Percentiles rank a stretch among this genome's conserved stretches.
These are phyloP conservation scores for Cystobasidium pallidum DNA, from an alignment of 1,284 basidiomycete species.

Conservation along the genomic window DNA sequence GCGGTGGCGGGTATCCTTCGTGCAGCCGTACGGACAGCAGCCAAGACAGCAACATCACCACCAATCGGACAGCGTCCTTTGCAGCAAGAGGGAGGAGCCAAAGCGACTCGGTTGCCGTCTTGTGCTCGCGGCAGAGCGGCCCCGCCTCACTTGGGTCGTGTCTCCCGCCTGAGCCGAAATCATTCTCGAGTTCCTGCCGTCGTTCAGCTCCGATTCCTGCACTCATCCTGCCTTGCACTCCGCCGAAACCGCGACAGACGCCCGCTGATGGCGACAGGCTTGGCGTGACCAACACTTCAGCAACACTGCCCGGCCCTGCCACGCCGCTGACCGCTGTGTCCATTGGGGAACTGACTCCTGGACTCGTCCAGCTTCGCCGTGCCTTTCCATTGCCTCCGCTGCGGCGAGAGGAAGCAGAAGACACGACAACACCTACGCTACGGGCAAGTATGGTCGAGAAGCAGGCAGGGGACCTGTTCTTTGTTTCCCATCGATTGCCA, in stretches of 20 bases:
- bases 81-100: constrained; percentile 6
- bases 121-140: not conserved
- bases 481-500: not conserved
- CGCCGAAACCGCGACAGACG: not conserved
- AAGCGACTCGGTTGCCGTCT: not conserved
- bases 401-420: not conserved
- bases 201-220: constrained; percentile 8
- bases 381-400: not conserved
- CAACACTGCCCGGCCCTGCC: not conserved
- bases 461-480: not conserved
- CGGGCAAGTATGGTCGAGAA: not conserved
- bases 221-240: constrained; percentile 1
- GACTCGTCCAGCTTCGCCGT: constrained; percentile 1
- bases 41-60: not conserved
- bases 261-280: not conserved
- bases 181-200: constrained; percentile 3
- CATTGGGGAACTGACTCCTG: constrained; percentile 1
- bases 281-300: not conserved
- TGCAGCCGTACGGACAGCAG: no score
- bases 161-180: constrained; percentile 7
- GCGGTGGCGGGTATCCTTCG: not conserved
- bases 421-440: not conserved
- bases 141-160: not conserved
- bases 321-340: constrained; percentile 7
- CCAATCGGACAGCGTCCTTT: not conserved